Base-by-base conservation (phyloP, 805 yeast species). In the Spathaspora arborariae region DNA sequence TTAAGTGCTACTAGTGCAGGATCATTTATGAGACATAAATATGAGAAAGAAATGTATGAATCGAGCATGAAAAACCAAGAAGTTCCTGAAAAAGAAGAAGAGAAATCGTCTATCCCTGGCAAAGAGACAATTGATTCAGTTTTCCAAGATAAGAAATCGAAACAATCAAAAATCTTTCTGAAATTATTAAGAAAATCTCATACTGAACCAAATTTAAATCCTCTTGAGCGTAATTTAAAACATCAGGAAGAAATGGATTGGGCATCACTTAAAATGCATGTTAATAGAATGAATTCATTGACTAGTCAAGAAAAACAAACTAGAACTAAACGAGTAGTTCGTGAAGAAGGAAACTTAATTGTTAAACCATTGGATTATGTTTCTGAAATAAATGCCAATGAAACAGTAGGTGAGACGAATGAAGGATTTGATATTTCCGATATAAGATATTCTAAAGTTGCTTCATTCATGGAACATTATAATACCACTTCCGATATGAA, bases 1-100 rank as follows among this genome's bases (percentile, higher is more conserved):
- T 76, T 86, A 51, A 85, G 94, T 67, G 96, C 96, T 4, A 86
- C 96, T 0, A 84, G 94, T 51, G 96, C 96, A 1, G 96, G 95
- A 0, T 86, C 95, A 24, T 81, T 82, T 48, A 81, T 83, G 40
- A 77, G 96, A 57, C 95, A 88, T 60, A 84, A 78, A 55, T 73
- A 70, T 58, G 82, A 82, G 30, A 61, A 55, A 39, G 69, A 65
- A 16, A 45, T 56, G 20, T 53, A 51, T 19, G 52, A 50, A 11
- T 57, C 55, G n/a, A n/a, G n/a, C n/a, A n/a, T n/a, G n/a, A n/a
- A 11, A 54, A 51, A 5, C 4, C 15, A 38, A 46, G 50, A 26
- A 16, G 13, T 26, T 5, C 45, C 34, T 2, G 53, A 46, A 11
- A 47, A 44, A 19, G 48, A 51, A 22, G 33, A 45, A n/a, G 44